phyloP scores from a whole-genome alignment of 2,329 filamentous ascomycete genomes.

The Penicillium oxalicum region DNA sequence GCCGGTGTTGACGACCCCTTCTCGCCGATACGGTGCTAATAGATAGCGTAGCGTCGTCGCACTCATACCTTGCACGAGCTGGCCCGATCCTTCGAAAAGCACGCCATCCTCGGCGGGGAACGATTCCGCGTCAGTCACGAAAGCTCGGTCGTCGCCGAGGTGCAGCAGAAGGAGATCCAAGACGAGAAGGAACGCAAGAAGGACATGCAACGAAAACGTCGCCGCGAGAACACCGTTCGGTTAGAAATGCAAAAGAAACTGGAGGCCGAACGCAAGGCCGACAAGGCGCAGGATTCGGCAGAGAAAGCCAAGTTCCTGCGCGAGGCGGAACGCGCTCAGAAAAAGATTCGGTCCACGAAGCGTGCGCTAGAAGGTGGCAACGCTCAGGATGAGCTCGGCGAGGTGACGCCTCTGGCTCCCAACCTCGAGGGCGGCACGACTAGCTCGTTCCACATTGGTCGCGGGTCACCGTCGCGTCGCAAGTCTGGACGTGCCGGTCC shows the following conservation, averaged over 20 bases:
- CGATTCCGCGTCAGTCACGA: constrained; percentile 74
- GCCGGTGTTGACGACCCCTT: neutral
- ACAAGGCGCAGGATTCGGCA: constrained; percentile 71
- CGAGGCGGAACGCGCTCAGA: constrained; percentile 82
- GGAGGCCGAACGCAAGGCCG: constrained; percentile 69
- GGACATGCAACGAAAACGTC: constrained; percentile 96
- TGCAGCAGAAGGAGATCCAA: constrained; percentile 81
- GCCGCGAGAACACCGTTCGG: constrained; percentile 88
- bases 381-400: constrained; percentile 63
- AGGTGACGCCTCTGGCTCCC: constrained; percentile 66
- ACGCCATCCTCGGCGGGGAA: constrained; percentile 65
- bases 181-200: constrained; percentile 99
- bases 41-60: constrained; percentile 51
- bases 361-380: constrained; percentile 80
- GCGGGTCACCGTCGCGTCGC: constrained; percentile 48
- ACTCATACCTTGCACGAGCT: constrained; percentile 51
- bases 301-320: constrained; percentile 75
- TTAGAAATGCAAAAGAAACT: constrained; percentile 81
- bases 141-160: constrained; percentile 73
- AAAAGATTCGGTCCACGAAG: constrained; percentile 88
- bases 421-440: constrained; percentile 81
- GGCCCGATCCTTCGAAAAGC: constrained; percentile 56
- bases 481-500: constrained; percentile 49
- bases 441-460: constrained; percentile 70
- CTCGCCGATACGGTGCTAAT: neutral